Evolutionary conservation across 345 rosid genomes (phyloP).

Genomic region (Arabidopsis arenosa): DNA sequence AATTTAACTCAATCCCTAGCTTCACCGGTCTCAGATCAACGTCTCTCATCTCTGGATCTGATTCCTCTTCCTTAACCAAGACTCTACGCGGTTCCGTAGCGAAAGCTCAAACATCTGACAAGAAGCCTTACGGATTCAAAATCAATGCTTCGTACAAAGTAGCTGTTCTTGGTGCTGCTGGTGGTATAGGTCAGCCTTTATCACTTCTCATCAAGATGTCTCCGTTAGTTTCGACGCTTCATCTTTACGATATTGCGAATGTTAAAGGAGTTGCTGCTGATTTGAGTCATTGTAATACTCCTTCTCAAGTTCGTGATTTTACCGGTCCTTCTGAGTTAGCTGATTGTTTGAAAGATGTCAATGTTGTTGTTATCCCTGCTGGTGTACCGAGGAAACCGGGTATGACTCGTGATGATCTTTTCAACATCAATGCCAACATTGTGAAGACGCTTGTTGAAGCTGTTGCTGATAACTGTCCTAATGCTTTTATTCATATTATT

Average conservation of each 20-base stretch:
- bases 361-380: constrained; percentile 91
- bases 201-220: constrained; percentile 93
- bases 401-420: constrained; percentile 96
- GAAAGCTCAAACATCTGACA: constrained; percentile 49
- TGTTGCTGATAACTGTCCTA: constrained; percentile 88
- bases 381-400: constrained; percentile 96
- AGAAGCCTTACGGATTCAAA: constrained; percentile 52
- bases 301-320: constrained; percentile 83
- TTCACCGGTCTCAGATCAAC: constrained; percentile 71
- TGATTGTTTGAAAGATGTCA: constrained; percentile 68
- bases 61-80: constrained; percentile 57
- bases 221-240: constrained; percentile 76
- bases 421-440: constrained; percentile 87
- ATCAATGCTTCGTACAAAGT: constrained; percentile 81
- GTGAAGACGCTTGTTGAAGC: constrained; percentile 83
- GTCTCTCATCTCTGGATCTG: constrained; percentile 56
- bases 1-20: constrained; percentile 52
- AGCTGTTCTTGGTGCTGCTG: constrained; percentile 92
- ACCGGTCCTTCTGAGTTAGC: constrained; percentile 80
- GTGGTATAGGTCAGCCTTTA: constrained; percentile 92
- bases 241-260: constrained; percentile 90
- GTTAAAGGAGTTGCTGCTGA: constrained; percentile 98
- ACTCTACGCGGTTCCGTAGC: constrained; percentile 53
- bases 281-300: constrained; percentile 95
- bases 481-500: constrained; percentile 86